phyloP scores from a whole-genome alignment of 129 eudicot species.

The Chrysanthemum seticuspe region DNA sequence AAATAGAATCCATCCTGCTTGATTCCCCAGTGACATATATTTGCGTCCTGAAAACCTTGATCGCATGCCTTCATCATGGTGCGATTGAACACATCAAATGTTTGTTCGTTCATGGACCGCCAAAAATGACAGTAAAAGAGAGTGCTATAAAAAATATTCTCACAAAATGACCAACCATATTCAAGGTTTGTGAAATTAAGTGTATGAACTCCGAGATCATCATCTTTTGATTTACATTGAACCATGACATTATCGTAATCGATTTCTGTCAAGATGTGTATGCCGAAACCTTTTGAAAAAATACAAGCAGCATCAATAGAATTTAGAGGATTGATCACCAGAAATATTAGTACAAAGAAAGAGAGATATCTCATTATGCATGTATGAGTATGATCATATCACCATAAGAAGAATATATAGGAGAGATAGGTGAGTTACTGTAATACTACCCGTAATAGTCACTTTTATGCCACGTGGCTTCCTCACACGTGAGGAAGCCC shows the following conservation, averaged over 20 bases:
- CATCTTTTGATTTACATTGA: constrained; percentile 27
- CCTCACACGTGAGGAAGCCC: too few relatives aligned
- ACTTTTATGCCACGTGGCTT: neutral
- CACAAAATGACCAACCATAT: constrained; percentile 32
- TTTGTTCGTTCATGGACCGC: constrained; percentile 12
- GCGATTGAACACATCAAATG: constrained; percentile 28
- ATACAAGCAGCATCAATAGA: constrained; percentile 5
- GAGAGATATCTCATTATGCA: constrained; percentile 18
- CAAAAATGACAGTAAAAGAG: constrained; percentile 24
- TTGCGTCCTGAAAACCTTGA: constrained; percentile 8
- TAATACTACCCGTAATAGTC: too few relatives aligned
- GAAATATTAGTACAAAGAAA: neutral
- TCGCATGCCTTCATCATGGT: constrained; percentile 21
- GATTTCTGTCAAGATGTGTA: constrained; percentile 25
- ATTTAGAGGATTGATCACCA: neutral
- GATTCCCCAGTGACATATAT: constrained; percentile 28
- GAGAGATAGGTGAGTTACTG: too few relatives aligned
- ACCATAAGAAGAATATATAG: too few relatives aligned
- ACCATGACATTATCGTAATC: constrained; percentile 27
- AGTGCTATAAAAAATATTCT: constrained; percentile 9
- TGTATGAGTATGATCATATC: neutral
- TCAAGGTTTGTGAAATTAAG: constrained; percentile 24
- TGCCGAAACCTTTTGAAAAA: constrained; percentile 7
- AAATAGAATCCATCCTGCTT: constrained; percentile 32
- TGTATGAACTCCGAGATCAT: constrained; percentile 28